A percentile compares a stretch with the other conserved stretches of the same genome.
Conservation (phyloP, 495 filamentous ascomycete species). For the Tuber brumale region DNA sequence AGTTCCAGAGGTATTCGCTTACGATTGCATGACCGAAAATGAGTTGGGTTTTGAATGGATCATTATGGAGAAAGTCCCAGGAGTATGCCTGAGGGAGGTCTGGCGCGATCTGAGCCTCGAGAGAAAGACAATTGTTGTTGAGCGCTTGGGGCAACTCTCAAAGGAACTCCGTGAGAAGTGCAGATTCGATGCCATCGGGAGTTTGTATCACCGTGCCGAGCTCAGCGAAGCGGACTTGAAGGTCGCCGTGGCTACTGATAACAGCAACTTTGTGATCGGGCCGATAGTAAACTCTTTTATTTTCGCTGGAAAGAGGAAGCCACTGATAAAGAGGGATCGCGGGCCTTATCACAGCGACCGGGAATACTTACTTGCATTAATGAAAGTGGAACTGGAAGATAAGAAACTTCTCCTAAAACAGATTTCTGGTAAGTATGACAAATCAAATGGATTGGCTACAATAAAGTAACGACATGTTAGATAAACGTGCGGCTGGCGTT, state of each 20-base stretch:
- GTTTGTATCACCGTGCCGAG: conserved; percentile 33
- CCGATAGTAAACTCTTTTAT: conserved; percentile 43
- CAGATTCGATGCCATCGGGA: conserved; percentile 44
- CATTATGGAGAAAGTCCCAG: conserved; percentile 38
- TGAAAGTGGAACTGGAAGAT: conserved; percentile 21
- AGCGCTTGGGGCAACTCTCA: conserved; percentile 44
- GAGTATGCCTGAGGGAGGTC: conserved; percentile 43
- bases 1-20: conserved; percentile 43
- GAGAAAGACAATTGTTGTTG: conserved; percentile 44
- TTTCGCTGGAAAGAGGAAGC: conserved; percentile 21
- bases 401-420: conserved; percentile 15
- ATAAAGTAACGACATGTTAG: too few relatives aligned
- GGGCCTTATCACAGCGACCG: conserved; percentile 38
- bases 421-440: too few relatives aligned
- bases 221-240: conserved; percentile 4
- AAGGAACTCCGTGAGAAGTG: conserved; percentile 36
- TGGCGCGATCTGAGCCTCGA: conserved; percentile 45
- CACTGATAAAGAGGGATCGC: conserved; percentile 27
- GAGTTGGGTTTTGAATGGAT: too few relatives aligned
- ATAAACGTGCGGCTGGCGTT: neutral
- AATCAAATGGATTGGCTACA: too few relatives aligned
- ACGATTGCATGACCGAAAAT: too few relatives aligned
- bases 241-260: conserved; percentile 8
- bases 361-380: conserved; percentile 40
- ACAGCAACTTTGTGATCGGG: conserved; percentile 23